A percentile compares a stretch with the other conserved stretches of the same genome.
Evolutionary conservation across 805 yeast species (phyloP).

Genomic region (Kazachstania viticola): DNA sequence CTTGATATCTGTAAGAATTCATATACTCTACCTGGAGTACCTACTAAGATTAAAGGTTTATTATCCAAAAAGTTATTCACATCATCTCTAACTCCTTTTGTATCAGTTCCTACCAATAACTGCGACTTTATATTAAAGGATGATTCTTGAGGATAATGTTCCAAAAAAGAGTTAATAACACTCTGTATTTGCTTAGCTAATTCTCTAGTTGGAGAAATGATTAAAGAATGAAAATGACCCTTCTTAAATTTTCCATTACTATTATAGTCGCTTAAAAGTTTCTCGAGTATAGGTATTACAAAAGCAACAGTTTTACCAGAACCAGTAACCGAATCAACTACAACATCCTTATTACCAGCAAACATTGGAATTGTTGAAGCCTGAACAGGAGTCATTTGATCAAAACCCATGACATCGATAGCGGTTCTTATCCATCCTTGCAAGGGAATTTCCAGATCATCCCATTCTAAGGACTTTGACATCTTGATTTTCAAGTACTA

Average conservation of each 20-base stretch:
- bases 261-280: constrained; percentile 33
- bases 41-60: constrained; percentile 68
- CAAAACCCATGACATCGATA: constrained; percentile 60
- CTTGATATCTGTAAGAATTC: constrained; percentile 54
- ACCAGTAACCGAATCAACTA: constrained; percentile 95
- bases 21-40: constrained; percentile 82
- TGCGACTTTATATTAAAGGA: constrained; percentile 39
- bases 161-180: constrained; percentile 52
- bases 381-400: constrained; percentile 90
- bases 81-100: constrained; percentile 59
- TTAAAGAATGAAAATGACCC: constrained; percentile 62
- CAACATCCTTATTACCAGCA: constrained; percentile 79
- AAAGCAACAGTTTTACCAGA: constrained; percentile 97
- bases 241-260: constrained; percentile 28
- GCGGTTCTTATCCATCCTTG: constrained; percentile 66
- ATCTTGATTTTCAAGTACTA: too few species aligned
- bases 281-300: constrained; percentile 70
- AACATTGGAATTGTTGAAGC: constrained; percentile 88
- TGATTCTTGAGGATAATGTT: constrained; percentile 40
- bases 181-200: constrained; percentile 57
- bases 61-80: constrained; percentile 40
- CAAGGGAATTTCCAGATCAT: constrained; percentile 37
- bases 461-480: constrained; percentile 50
- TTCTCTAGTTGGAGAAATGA: constrained; percentile 60
- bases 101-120: constrained; percentile 41